Conservation (phyloP, 2,329 filamentous ascomycete genomes). For the Amylocarpus encephaloides region DNA sequence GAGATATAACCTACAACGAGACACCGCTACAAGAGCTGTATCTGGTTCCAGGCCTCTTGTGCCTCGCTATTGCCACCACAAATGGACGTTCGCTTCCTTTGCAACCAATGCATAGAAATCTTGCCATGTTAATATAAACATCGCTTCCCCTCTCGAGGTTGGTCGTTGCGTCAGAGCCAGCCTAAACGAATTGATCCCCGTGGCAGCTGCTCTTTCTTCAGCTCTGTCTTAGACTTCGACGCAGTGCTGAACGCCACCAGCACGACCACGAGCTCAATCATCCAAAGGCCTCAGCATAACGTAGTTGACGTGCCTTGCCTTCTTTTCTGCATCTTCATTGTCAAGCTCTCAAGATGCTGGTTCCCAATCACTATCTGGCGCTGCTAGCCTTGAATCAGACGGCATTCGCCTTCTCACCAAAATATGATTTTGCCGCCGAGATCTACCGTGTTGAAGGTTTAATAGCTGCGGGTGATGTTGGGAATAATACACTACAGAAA, state of each 20-base stretch:
- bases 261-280: slow-evolving; percentile 2
- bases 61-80: neutral
- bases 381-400: neutral
- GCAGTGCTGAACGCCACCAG: neutral
- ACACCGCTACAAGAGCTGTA: neutral
- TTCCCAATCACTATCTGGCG: slow-evolving; percentile 2
- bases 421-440: slow-evolving; percentile 15
- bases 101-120: neutral
- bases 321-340: neutral
- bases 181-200: neutral
- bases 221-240: slow-evolving; percentile 7
- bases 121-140: neutral
- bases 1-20: neutral
- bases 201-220: neutral
- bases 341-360: slow-evolving; percentile 3
- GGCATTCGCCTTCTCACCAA: slow-evolving; percentile 1
- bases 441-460: neutral
- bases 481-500: slow-evolving; percentile 7
- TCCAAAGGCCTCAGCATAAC: neutral
- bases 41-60: neutral
- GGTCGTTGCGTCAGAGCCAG: neutral
- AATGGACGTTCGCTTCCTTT: neutral
- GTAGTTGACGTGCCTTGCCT: neutral
- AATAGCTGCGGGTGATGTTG: neutral
- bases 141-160: neutral